Conservation (phyloP, 2,329 filamentous ascomycete genomes). For the Coleophoma eucalyptorum region DNA sequence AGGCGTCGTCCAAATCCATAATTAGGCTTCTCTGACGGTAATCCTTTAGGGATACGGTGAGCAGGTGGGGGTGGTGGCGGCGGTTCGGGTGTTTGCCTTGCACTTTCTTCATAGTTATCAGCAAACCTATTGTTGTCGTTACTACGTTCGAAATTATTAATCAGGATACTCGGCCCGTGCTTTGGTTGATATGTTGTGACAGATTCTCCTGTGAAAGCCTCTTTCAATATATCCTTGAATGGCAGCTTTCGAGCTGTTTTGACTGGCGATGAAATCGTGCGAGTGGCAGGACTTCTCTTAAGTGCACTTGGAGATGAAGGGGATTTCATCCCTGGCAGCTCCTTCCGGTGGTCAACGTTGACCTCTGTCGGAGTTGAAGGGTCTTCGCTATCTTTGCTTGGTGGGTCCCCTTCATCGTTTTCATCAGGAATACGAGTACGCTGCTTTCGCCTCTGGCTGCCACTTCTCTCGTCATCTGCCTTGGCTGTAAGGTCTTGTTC, state of each 20-base stretch:
- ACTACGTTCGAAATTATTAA: constrained; percentile 11
- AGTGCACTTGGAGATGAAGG: constrained; percentile 33
- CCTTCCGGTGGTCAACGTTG: constrained; percentile 9
- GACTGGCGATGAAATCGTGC: constrained; percentile 42
- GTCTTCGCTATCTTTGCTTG: constrained; percentile 22
- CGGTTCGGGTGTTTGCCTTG: constrained; percentile 5
- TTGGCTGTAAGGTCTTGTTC: constrained; percentile 14
- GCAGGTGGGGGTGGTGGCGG: constrained; percentile 7
- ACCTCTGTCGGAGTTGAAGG: constrained; percentile 17
- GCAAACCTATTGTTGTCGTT: constrained; percentile 15
- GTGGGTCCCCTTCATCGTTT: constrained; percentile 16
- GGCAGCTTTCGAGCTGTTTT: constrained; percentile 45
- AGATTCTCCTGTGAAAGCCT: constrained; percentile 61
- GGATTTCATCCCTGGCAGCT: background rate
- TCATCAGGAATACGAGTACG: constrained; percentile 14
- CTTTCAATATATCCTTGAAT: constrained; percentile 54
- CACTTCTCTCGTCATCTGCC: constrained; percentile 5
- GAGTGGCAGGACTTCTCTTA: constrained; percentile 53
- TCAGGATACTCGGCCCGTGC: constrained; percentile 13
- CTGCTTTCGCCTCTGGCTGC: constrained; percentile 7
- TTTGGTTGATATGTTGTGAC: constrained; percentile 20
- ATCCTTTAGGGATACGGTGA: constrained; percentile 5
- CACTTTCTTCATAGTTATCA: constrained; percentile 4
- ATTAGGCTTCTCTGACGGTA: constrained; percentile 8
- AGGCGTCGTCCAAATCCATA: constrained; percentile 11